Evolutionary conservation across 768 basidiomycete genomes (phyloP).

Genomic region (Leucocoprinus sp.): DNA sequence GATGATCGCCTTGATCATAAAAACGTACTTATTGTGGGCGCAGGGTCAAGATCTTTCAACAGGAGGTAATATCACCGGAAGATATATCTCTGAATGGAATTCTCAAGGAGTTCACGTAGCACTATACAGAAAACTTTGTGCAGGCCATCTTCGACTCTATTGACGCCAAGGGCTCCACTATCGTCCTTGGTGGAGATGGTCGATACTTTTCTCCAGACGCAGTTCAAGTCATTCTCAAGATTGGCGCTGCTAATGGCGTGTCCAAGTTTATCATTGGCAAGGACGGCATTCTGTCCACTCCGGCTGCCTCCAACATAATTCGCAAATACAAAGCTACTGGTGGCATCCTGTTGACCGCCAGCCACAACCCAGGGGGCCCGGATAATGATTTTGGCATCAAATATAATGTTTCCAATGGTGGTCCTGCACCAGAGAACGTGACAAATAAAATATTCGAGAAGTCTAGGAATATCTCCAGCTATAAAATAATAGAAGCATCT

Average conservation of each 20-base stretch:
- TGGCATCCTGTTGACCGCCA: conserved; percentile 94
- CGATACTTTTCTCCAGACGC: conserved; percentile 84
- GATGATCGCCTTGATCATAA: conserved; percentile 6
- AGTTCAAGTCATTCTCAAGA: conserved; percentile 86
- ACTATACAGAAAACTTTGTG: conserved; percentile 99
- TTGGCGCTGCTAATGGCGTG: conserved; percentile 93
- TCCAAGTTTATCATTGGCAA: conserved; percentile 88
- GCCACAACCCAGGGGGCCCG: conserved; percentile 98
- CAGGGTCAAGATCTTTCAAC: conserved; percentile 98
- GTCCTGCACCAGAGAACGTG: conserved; percentile 92
- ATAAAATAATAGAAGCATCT: conserved; percentile 75
- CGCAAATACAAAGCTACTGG: conserved; percentile 94
- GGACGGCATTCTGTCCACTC: conserved; percentile 89
- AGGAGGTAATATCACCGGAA: conserved; percentile 52
- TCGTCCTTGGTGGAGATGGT: conserved; percentile 97
- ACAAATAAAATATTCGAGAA: conserved; percentile 94
- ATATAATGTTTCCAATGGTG: conserved; percentile 97
- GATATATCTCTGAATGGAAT: neutral
- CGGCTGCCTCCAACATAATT: conserved; percentile 94
- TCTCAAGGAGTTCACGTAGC: conserved; percentile 32
- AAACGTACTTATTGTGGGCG: conserved; percentile 18
- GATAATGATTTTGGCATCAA: conserved; percentile 99
- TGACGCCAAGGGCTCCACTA: conserved; percentile 65
- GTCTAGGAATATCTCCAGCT: conserved; percentile 78
- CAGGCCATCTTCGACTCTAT: conserved; percentile 93